Percentiles rank a stretch among this genome's conserved stretches.
phyloP scores from a whole-genome alignment of 164 flowering plant genomes.

The Annona squamosa region DNA sequence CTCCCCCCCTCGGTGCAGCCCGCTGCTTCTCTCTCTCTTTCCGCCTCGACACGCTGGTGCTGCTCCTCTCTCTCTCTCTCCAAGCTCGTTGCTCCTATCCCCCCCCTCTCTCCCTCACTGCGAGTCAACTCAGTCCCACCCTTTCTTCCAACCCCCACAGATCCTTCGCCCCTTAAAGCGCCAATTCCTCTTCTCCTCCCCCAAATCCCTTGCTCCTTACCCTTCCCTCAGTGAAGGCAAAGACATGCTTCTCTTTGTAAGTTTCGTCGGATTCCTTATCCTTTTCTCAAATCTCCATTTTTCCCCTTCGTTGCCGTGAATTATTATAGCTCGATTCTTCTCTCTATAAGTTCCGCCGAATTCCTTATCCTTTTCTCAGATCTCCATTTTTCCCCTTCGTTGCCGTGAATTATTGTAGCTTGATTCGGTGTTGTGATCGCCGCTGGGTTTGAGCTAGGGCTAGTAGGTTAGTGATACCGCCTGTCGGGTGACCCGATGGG shows the following conservation, averaged over 20 bases:
- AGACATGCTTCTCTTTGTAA: neutral
- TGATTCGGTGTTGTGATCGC: neutral
- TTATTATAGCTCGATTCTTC: neutral
- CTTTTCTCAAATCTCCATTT: too few relatives aligned
- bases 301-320: too few relatives aligned
- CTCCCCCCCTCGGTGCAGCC: neutral
- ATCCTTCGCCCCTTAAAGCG: slow-evolving; percentile 10
- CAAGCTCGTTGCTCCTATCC: neutral
- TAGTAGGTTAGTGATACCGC: too few relatives aligned
- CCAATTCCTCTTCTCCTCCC: slow-evolving; percentile 8
- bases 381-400: too few relatives aligned
- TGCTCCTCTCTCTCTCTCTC: too few relatives aligned
- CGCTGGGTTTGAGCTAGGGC: too few relatives aligned
- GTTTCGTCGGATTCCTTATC: neutral
- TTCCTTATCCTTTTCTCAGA: too few relatives aligned
- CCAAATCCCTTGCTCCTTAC: neutral
- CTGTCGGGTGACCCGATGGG: too few relatives aligned
- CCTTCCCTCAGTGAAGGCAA: neutral
- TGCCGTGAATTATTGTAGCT: too few relatives aligned
- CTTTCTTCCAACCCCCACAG: slow-evolving; percentile 6
- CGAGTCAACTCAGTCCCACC: slow-evolving; percentile 11
- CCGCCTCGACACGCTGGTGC: neutral
- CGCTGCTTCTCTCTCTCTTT: slow-evolving; percentile 6
- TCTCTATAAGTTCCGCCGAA: neutral
- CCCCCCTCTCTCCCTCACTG: slow-evolving; percentile 2